These are phyloP conservation scores for Penicillium janthinellum DNA, from an alignment of 2,329 filamentous ascomycete genomes.

Conservation along the genomic window DNA sequence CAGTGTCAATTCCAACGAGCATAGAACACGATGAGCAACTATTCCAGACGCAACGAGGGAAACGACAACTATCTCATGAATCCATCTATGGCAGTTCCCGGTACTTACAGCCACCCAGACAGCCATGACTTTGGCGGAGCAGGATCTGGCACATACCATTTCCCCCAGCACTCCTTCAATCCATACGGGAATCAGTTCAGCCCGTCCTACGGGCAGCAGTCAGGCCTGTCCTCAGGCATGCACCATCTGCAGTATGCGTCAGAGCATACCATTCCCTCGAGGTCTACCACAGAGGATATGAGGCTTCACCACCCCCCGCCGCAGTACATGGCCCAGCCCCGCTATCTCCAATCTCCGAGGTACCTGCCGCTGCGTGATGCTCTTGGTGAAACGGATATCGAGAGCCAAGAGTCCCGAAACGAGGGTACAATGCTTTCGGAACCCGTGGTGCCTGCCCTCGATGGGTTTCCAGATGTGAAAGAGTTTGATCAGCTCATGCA, in stretches of 20 bases:
- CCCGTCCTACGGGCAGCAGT: constrained; percentile 38
- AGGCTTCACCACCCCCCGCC: constrained; percentile 36
- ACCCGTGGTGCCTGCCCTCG: constrained; percentile 45
- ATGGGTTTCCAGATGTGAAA: constrained; percentile 49
- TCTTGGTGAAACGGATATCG: constrained; percentile 42
- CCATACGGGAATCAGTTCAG: constrained; percentile 42
- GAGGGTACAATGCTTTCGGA: constrained; percentile 48
- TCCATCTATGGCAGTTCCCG: constrained; percentile 36
- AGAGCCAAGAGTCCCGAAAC: constrained; percentile 49
- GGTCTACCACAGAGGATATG: constrained; percentile 37
- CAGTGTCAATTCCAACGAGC: neutral
- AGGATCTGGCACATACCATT: constrained; percentile 35
- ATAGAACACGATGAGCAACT: constrained; percentile 41
- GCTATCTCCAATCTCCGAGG: constrained; percentile 36
- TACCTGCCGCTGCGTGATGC: constrained; percentile 40
- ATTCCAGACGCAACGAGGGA: constrained; percentile 43
- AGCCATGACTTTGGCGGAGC: constrained; percentile 34
- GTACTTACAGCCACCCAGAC: constrained; percentile 35
- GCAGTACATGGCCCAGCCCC: constrained; percentile 36
- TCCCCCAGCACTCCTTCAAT: constrained; percentile 38
- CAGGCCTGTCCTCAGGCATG: constrained; percentile 33
- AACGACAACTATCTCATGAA: constrained; percentile 38
- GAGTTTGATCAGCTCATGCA: constrained; percentile 51
- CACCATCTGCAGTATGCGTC: constrained; percentile 37
- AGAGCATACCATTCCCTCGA: constrained; percentile 36